Evolutionary conservation across 2,329 filamentous ascomycete genomes (phyloP), one percentile per base, ranked within the genome.

Genomic region (Colletotrichum theobromicola): DNA sequence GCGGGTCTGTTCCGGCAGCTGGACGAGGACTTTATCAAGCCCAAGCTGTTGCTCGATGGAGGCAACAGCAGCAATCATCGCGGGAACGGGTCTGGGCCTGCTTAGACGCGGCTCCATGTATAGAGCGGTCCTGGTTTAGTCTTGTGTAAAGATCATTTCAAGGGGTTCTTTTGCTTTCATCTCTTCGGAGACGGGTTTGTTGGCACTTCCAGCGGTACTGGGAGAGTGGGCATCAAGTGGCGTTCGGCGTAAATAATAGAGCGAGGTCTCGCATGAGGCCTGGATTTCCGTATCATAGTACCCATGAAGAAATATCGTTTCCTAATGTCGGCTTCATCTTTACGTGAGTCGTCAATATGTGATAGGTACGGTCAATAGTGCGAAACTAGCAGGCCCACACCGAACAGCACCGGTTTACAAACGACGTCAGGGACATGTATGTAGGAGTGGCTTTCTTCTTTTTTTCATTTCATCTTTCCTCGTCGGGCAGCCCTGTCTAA

Each of bases 21-120:
- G 75, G 97, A 99, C 82, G 97, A 99, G 84, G 95, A 96, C 75
- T 98, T 95, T 83, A 96, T 98, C 84, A 98, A 98, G 87, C 96
- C 96, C 21, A 94, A 93, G 81, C 85, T 98, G 70, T 84, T 98
- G 77, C 89, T 98, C 24, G 96, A 98, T 84, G 94, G 93, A 60
- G 88, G 88, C 46, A 74, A 53, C 28, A 58, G 55, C 57, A 63
- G 67, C 32, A 62, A 71, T 30, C 28, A 62, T 24, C 65, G 72
- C 13, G 75, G 67, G 7, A 75, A 68, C 9, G 75, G 75, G 18
- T 61, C 72, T 13, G 75, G 75, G 7, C 65, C 74, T 32, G 61
- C 70, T 30, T 75, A 32, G 30, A 13, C 6, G 24, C 16, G 7
- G 13, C 30, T 28, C 16, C 4, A 13, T 15, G 32, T 9, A 16